These are phyloP conservation scores for Fusarium burgessii DNA, from an alignment of 2,329 filamentous ascomycete species.

Conservation along the genomic window DNA sequence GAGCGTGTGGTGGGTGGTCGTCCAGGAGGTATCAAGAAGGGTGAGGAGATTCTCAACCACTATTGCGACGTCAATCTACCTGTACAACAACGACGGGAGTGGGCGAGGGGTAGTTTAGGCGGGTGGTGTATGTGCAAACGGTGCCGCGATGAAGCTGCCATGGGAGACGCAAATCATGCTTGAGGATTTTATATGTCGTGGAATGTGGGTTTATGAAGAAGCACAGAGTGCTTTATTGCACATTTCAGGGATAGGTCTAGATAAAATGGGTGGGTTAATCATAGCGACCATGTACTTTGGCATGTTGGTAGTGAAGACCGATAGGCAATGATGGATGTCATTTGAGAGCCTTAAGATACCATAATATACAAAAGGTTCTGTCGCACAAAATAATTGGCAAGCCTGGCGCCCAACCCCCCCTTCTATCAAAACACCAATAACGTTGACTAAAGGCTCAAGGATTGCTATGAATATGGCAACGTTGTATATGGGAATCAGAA, in stretches of 20 bases:
- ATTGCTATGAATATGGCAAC: neutral
- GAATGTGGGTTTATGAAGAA: constrained; percentile 9
- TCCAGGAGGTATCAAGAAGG: constrained; percentile 75
- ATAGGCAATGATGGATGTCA: neutral
- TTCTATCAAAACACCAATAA: neutral
- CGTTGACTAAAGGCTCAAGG: neutral
- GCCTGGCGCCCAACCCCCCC: neutral
- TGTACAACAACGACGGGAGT: constrained; percentile 86
- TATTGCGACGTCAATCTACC: constrained; percentile 89
- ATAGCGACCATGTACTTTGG: constrained; percentile 6
- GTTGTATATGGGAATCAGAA: neutral
- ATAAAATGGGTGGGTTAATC: constrained; percentile 23
- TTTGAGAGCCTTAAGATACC: constrained; percentile 2
- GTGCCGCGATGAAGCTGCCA: constrained; percentile 77
- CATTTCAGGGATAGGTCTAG: constrained; percentile 27
- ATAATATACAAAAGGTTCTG: constrained; percentile 5
- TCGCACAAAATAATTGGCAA: neutral
- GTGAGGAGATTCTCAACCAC: constrained; percentile 90
- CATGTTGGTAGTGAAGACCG: neutral
- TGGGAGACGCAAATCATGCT: constrained; percentile 14
- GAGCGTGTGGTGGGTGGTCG: constrained; percentile 64
- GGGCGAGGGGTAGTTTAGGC: constrained; percentile 88
- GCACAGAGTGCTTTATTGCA: constrained; percentile 7
- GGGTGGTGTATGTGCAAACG: constrained; percentile 89
- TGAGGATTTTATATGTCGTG: constrained; percentile 10